Base-by-base conservation (phyloP, 1,139 yeast genomes). In the Saccharomyces hybrid region DNA sequence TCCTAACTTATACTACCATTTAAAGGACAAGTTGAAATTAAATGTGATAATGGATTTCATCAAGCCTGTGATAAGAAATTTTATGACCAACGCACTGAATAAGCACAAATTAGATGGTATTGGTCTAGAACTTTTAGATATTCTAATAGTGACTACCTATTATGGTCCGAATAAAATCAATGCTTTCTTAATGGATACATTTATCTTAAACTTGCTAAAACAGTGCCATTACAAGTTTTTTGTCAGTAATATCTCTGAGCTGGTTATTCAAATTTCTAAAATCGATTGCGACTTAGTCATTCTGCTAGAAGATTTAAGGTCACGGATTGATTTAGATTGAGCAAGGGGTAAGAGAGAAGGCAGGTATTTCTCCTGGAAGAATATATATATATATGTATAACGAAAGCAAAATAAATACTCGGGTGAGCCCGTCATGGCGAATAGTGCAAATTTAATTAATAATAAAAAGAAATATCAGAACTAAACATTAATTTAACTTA, bases 171-270 rank as follows among this genome's bases (percentile, higher is more conserved):
- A 51, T 6, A 32, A 46, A 13, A 32, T 46, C 29, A 26, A 32
- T 29, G 44, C 11, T 19, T 31, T 47, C 28, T 19, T 51, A 13
- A 32, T 47, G 32, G 46, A 25, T 19, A n/a, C 16, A 25, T 27
- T 51, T 34, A 38, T 51, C 44, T 9, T 16, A n/a, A 27, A 44
- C 19, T 9, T 47, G 19, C 34, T 51, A n/a, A 26, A 19, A 26
- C 50, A 51, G 47, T 46, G 50, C 26, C 49, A 46, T 23, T 38
- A 13, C 47, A 51, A 51, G 32, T 51, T 51, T 34, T 51, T 51
- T 34, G 42, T 31, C 34, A n/a, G 19, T 16, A 38, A 16, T 19
- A 38, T 38, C 6, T 38, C 44, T 38, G 44, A 38, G 25, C 7
- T 38, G 44, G 25, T 38, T 19, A 38, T 19, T 16, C 44, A 38